phyloP scores from a whole-genome alignment of 2,329 filamentous ascomycete species.

The Mariannaea sp. region DNA sequence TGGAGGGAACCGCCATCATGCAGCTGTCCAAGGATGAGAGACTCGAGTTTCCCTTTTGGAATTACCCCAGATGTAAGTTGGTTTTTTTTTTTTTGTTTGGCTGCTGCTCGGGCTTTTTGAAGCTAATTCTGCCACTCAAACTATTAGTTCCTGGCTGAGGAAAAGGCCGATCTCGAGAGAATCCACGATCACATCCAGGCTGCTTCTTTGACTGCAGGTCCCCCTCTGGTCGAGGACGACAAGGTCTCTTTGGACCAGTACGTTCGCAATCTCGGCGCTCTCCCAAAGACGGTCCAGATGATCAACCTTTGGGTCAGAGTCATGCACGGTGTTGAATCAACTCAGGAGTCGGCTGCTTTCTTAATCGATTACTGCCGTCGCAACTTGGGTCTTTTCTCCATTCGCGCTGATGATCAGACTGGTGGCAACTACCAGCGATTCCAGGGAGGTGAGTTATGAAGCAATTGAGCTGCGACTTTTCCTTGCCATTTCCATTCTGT shows the following conservation, averaged over 20 bases:
- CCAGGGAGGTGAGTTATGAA: constrained; percentile 21
- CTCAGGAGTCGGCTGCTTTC: constrained; percentile 43
- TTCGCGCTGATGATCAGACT: constrained; percentile 43
- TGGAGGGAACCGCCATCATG: constrained; percentile 49
- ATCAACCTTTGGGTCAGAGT: constrained; percentile 44
- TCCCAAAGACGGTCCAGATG: constrained; percentile 40
- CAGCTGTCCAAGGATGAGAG: constrained; percentile 44
- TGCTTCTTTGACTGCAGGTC: constrained; percentile 34
- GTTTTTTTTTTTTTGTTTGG: no score
- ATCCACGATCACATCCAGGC: constrained; percentile 45
- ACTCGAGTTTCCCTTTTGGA: constrained; percentile 27
- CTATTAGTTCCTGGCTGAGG: constrained; percentile 36
- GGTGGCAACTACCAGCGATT: constrained; percentile 45
- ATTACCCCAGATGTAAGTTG: constrained; percentile 30
- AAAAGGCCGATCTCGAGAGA: constrained; percentile 42
- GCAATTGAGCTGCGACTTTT: no score
- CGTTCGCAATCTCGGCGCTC: constrained; percentile 40
- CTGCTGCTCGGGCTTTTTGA: no score
- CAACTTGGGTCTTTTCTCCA: constrained; percentile 41
- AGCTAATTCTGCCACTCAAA: no score
- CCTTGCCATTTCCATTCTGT: no score
- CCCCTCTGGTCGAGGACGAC: constrained; percentile 38
- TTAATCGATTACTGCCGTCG: constrained; percentile 47
- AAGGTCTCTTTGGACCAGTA: constrained; percentile 43
- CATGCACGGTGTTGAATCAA: constrained; percentile 46